Conservation (phyloP, 306 rosid genomes). For the Acmispon strigosus region DNA sequence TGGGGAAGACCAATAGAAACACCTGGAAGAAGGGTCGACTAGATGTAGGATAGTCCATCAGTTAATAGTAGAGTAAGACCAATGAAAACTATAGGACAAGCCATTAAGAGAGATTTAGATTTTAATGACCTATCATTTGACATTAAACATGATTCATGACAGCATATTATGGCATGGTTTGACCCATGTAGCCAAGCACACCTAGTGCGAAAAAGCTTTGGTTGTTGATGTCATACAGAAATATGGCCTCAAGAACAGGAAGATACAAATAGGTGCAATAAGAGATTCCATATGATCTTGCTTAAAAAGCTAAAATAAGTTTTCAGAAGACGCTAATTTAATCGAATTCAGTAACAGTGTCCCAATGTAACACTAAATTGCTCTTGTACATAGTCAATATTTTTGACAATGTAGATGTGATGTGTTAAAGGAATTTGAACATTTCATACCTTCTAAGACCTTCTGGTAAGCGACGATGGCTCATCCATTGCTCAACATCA, state of each 20-base stretch:
- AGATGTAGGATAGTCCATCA: not conserved
- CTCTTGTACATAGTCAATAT: not conserved
- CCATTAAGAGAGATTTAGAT: too few relatives aligned
- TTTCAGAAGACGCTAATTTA: not conserved
- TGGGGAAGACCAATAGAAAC: not conserved
- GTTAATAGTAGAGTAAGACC: not conserved
- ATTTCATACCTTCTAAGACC: constrained; percentile 37
- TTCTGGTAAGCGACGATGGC: constrained; percentile 75
- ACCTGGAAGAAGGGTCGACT: not conserved
- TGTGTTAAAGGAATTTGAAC: not conserved
- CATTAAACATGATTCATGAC: too few relatives aligned
- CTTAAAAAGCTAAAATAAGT: not conserved
- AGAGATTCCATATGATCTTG: not conserved
- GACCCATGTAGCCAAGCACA: not conserved
- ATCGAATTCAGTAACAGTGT: not conserved
- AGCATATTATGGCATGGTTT: too few relatives aligned
- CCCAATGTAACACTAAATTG: not conserved
- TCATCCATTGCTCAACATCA: constrained; percentile 94
- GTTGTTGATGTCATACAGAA: not conserved
- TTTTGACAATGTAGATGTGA: not conserved
- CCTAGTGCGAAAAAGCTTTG: not conserved
- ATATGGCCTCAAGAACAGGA: not conserved
- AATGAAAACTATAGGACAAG: too few relatives aligned
- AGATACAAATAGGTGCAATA: not conserved
- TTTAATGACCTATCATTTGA: too few relatives aligned